Percentiles rank a stretch among this genome's conserved stretches.
Conservation (phyloP, 129 eudicot species). For the Heracleum sosnowskyi region DNA sequence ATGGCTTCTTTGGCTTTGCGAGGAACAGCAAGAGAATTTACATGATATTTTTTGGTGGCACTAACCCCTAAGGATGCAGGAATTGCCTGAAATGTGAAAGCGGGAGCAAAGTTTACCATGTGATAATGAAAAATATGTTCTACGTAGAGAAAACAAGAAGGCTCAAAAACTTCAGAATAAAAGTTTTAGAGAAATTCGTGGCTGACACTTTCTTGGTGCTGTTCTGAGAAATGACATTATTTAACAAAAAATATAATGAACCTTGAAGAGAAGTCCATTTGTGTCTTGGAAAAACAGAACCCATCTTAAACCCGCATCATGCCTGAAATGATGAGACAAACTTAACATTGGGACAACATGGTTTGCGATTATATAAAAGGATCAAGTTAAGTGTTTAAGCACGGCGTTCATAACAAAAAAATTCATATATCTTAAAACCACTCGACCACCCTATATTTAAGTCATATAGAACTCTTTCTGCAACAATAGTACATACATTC, state of each 20-base stretch:
- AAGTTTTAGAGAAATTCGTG: slow-evolving; percentile 94
- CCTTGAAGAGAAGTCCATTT: slow-evolving; percentile 98
- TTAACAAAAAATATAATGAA: slow-evolving; percentile 16
- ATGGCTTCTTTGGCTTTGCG: slow-evolving; percentile 98
- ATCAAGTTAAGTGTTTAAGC: background rate
- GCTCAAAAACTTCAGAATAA: background rate
- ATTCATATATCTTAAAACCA: background rate
- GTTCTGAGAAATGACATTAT: background rate
- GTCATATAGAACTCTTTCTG: background rate
- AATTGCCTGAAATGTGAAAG: slow-evolving; percentile 51
- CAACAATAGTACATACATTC: background rate
- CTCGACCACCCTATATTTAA: background rate
- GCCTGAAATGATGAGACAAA: slow-evolving; percentile 45
- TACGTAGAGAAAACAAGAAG: background rate
- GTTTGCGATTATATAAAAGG: background rate
- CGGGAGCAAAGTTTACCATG: background rate
- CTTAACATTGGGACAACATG: slow-evolving; percentile 3
- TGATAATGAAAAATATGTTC: background rate
- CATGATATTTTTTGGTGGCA: slow-evolving; percentile 72
- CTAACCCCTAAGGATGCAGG: slow-evolving; percentile 97
- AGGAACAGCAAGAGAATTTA: slow-evolving; percentile 95
- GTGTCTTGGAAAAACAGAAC: slow-evolving; percentile 96
- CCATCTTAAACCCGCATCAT: slow-evolving; percentile 87
- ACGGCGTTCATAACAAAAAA: background rate
- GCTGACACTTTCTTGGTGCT: slow-evolving; percentile 47